Evolutionary conservation across 2,329 filamentous ascomycete species (phyloP), one percentile per base, ranked within the genome.

Genomic region (Corniculantispora saksenae): DNA sequence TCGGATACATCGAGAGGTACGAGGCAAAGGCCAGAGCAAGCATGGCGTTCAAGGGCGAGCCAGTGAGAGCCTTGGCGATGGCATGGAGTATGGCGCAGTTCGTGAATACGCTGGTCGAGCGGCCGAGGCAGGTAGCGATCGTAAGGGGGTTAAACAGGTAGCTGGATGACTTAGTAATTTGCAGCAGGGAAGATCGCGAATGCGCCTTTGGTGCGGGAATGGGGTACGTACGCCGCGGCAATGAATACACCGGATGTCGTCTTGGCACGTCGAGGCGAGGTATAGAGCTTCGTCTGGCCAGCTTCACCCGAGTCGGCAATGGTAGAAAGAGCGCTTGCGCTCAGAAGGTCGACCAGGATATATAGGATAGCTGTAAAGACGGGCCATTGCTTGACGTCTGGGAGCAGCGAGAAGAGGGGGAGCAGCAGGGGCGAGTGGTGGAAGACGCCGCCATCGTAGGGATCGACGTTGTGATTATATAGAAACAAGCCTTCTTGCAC

Each of bases 401-500:
- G 94, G 53, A 99, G 85, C 53, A 97, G 85, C 43, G 93, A 92
- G 83, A 98, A 97, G 69, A 98, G 85, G 54, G 94, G 93, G 66
- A 99, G 87, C 48, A 99, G 86, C 64, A 99, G 84, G 56, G 95
- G 95, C 50, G 94, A 93, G 83, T 97, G 84, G 79, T 88, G 85
- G 76, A 86, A 89, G 74, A 89, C 92, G 72, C 95, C 95, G 69
- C 95, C 95, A 77, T 99, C 93, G 80, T 98, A 99, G 1, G 95
- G 95, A 66, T 93, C 97, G 65, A 98, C 92, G 81, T 97, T 96
- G 77, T 96, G 92, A 69, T 92, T 94, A 78, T 98, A 98, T 25
- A 99, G 87, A 74, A 97, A 99, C 65, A 99, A 82, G 23, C 95
- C 95, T 80, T 99, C 95, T 83, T 98, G 94, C 63, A 98, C 93